Conservation (phyloP, 352 stramenopile species). For the Halophytophthora batemanensis region DNA sequence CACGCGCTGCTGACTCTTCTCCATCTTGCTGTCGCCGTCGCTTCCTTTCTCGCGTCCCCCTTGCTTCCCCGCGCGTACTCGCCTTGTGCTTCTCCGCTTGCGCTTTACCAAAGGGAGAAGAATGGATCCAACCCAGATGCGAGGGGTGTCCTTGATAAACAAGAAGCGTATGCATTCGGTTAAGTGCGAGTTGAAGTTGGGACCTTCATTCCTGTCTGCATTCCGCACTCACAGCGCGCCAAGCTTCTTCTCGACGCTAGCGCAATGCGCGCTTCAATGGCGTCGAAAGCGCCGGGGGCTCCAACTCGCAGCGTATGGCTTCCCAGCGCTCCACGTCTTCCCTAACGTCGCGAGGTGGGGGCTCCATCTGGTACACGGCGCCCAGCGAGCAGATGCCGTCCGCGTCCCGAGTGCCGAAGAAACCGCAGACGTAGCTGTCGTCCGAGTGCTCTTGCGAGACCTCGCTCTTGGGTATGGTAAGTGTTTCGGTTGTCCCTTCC, state of each 20-base stretch:
- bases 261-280: neutral
- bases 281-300: too few relatives aligned
- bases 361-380: neutral
- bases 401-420: neutral
- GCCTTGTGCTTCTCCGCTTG: neutral
- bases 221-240: neutral
- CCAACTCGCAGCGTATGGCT: neutral
- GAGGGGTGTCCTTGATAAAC: conserved; percentile 4
- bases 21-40: conserved; percentile 16
- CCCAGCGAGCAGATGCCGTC: conserved; percentile 7
- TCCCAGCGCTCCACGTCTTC: neutral
- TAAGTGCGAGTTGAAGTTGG: conserved; percentile 27
- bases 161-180: conserved; percentile 3
- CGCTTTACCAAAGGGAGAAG: conserved; percentile 1
- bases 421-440: neutral
- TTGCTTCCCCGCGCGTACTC: too few relatives aligned
- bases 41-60: conserved; percentile 2
- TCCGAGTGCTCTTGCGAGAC: neutral
- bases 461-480: neutral
- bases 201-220: neutral
- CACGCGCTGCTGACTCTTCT: conserved; percentile 73
- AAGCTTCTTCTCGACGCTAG: neutral
- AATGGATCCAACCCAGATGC: conserved; percentile 7
- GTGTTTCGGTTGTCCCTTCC: neutral
- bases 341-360: neutral